A percentile compares a stretch with the other conserved stretches of the same genome.
Conservation (phyloP, 2,329 filamentous ascomycete genomes). For the Talaromyces atroroseus region DNA sequence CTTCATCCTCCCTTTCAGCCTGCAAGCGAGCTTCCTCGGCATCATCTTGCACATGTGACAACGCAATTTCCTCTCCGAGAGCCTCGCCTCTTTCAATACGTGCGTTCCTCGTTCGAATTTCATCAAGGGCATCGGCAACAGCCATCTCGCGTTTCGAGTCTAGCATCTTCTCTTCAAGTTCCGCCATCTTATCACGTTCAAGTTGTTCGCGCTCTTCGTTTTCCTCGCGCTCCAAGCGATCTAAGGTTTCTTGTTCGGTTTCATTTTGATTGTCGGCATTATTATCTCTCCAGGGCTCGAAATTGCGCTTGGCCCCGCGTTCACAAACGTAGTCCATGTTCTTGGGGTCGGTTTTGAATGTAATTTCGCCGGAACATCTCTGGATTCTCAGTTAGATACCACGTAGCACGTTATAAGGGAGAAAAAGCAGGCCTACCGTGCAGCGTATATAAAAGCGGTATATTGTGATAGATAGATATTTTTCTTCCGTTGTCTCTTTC, state of each 20-base stretch:
- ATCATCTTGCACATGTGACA: slow-evolving; percentile 53
- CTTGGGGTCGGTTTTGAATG: slow-evolving; percentile 90
- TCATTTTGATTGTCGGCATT: slow-evolving; percentile 58
- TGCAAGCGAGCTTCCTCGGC: slow-evolving; percentile 55
- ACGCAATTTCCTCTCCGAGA: slow-evolving; percentile 53
- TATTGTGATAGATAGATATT: slow-evolving; percentile 82
- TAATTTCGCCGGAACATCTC: slow-evolving; percentile 64
- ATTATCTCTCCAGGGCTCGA: slow-evolving; percentile 78
- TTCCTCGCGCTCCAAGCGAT: slow-evolving; percentile 74
- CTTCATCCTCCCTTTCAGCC: slow-evolving; percentile 75
- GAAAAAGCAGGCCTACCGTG: slow-evolving; percentile 58
- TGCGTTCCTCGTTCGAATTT: slow-evolving; percentile 88
- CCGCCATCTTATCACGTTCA: slow-evolving; percentile 88
- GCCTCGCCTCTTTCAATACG: slow-evolving; percentile 71
- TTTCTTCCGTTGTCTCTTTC: slow-evolving; percentile 87
- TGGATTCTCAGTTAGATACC: not conserved
- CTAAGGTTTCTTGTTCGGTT: slow-evolving; percentile 79
- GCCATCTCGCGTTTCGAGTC: slow-evolving; percentile 96
- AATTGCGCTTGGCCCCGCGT: slow-evolving; percentile 82
- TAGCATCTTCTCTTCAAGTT: slow-evolving; percentile 85
- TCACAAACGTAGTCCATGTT: slow-evolving; percentile 81
- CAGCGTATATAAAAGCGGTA: slow-evolving; percentile 89
- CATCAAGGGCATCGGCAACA: slow-evolving; percentile 89
- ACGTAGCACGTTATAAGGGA: not conserved
- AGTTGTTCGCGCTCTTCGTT: slow-evolving; percentile 57